Evolutionary conservation across 352 stramenopile species (phyloP), one percentile per base, ranked within the genome.

Genomic region (Aphanomyces stellatus): DNA sequence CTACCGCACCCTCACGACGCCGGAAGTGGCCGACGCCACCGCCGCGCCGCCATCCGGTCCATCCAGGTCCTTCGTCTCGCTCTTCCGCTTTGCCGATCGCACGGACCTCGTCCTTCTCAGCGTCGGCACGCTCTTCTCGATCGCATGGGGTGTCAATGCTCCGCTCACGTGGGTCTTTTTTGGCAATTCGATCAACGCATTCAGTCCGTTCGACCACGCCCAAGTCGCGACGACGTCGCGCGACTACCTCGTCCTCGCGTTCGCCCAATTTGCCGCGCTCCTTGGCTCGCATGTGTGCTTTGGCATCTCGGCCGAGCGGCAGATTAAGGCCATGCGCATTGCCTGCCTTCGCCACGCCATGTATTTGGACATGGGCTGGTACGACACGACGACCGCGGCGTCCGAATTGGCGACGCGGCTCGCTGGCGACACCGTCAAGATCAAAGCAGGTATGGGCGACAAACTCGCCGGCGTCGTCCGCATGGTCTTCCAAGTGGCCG

Each of bases 361-460:
- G 31, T 74, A 77, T 51, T 42, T 80, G 51, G 71, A 85, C 25
- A 79, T 85, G 7, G 55, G 60, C 7, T 85, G 77, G 77, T 82
- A 80, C 68, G 77, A 85, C 41, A 42, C 61, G 24, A 53, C 74
- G 40, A 71, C 80, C 13, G n/a, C n/a, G n/a, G 61, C 74, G 4
- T 43, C 63, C 1, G 72, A 80, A 33, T 51, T 84, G 0, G 75
- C 68, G 5, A 76, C 66, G 64, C 76, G 76, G 3, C 62, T 79
- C 4, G 71, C 74, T 5, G 66, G 62, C 2, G 72, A 79, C 15
- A 78, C 74, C 0, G 69, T 80, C 13, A 76, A 76, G 51, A 81
- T 81, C 65, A 80, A 82, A 27, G 74, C 81, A 35, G 75, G 73
- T 1, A 77, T 82, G 69, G 71, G 76, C 3, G 69, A 74, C 48